Percentiles rank a stretch among this genome's conserved stretches.
These are phyloP conservation scores for Trichoderma lentiforme DNA, from an alignment of 2,329 filamentous ascomycete genomes.

Conservation along the genomic window DNA sequence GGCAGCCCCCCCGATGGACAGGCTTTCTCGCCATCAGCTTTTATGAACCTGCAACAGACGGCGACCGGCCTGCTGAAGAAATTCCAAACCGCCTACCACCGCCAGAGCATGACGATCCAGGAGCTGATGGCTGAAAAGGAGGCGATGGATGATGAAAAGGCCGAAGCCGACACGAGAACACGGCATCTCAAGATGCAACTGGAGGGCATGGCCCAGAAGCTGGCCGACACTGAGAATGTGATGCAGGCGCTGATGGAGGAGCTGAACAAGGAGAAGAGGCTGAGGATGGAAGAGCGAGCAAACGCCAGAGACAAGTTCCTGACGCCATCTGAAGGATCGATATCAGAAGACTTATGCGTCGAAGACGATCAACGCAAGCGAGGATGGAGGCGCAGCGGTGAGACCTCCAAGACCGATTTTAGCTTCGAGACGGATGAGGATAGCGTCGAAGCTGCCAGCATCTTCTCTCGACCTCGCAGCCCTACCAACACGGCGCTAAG, in stretches of 20 bases:
- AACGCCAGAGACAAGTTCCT: constrained; percentile 27
- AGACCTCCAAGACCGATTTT: constrained; percentile 41
- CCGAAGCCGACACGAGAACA: constrained; percentile 52
- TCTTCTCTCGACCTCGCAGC: constrained; percentile 60
- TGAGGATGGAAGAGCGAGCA: constrained; percentile 39
- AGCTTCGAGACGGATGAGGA: constrained; percentile 53
- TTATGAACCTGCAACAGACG: constrained; percentile 58
- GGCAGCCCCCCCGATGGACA: constrained; percentile 43
- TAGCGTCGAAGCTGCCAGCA: constrained; percentile 49
- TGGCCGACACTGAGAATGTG: constrained; percentile 50
- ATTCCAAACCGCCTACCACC: constrained; percentile 58
- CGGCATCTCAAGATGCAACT: constrained; percentile 57
- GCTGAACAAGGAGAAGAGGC: constrained; percentile 49
- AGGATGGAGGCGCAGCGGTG: constrained; percentile 42
- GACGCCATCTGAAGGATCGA: constrained; percentile 38
- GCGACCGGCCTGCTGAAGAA: constrained; percentile 53
- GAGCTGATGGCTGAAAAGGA: constrained; percentile 54
- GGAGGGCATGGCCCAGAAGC: constrained; percentile 54
- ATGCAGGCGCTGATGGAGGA: constrained; percentile 51
- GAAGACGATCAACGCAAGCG: constrained; percentile 46
- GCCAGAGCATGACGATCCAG: constrained; percentile 47
- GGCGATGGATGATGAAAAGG: constrained; percentile 52
- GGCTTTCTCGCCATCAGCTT: constrained; percentile 56
- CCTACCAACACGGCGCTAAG: constrained; percentile 47
- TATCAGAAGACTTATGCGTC: constrained; percentile 53